Evolutionary conservation across 2,329 filamentous ascomycete species (phyloP).

Genomic region (Scortechinia acanthostroma): DNA sequence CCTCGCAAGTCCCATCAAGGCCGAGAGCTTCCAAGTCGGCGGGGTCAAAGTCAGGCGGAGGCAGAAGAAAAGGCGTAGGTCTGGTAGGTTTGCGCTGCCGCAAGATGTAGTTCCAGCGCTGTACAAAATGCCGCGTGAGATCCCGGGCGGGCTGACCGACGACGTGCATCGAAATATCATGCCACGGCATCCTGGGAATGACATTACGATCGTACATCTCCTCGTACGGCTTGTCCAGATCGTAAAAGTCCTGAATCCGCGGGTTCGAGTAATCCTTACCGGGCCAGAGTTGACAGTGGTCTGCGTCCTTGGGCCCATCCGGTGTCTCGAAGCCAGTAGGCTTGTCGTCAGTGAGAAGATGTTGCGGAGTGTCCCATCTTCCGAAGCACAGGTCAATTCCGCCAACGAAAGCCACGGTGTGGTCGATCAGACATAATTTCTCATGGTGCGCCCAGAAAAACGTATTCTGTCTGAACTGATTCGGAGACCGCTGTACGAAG

Average conservation of each 20-base stretch:
- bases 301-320: conserved; percentile 67
- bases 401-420: conserved; percentile 89
- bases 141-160: conserved; percentile 93
- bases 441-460: conserved; percentile 99
- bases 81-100: conserved; percentile 87
- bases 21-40: conserved; percentile 82
- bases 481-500: conserved; percentile 90
- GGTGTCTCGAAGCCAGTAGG: conserved; percentile 77
- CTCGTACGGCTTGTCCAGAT: conserved; percentile 86
- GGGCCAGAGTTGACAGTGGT: conserved; percentile 92
- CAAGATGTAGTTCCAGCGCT: conserved; percentile 94
- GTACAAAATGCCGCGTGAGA: conserved; percentile 89
- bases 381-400: conserved; percentile 96
- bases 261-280: conserved; percentile 99
- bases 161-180: conserved; percentile 95
- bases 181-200: conserved; percentile 94
- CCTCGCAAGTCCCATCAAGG: conserved; percentile 87
- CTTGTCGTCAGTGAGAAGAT: conserved; percentile 85
- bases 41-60: conserved; percentile 82
- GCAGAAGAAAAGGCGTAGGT: conserved; percentile 85
- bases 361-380: conserved; percentile 92
- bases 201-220: conserved; percentile 95
- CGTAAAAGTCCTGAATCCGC: conserved; percentile 88
- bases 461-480: conserved; percentile 96
- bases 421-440: conserved; percentile 77